These are phyloP conservation scores for Naegleria lovaniensis DNA, from an alignment of 208 protist species.

Conservation along the genomic window DNA sequence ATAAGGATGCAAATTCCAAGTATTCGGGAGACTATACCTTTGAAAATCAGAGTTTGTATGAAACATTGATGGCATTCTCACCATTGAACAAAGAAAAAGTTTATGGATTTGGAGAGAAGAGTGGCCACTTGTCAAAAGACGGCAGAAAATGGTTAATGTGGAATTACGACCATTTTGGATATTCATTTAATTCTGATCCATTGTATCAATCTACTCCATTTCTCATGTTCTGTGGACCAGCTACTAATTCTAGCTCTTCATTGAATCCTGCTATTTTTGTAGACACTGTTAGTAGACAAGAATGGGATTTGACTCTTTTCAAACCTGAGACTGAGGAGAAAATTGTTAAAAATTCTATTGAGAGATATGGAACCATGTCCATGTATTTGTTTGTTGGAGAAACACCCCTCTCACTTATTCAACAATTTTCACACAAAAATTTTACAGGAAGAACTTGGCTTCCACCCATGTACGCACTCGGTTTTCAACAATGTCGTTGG, in stretches of 20 bases:
- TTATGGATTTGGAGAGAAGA: not conserved
- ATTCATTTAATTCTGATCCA: not conserved
- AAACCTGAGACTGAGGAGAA: not conserved
- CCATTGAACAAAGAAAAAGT: not conserved
- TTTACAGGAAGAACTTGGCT: conserved; percentile 58
- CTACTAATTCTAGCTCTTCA: not conserved
- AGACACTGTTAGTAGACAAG: not conserved
- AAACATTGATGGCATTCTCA: not conserved
- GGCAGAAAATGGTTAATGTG: not conserved
- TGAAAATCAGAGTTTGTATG: not conserved
- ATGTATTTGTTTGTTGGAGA: not conserved
- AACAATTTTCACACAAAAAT: not conserved
- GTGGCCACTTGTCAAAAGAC: not conserved
- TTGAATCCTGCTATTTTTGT: not conserved
- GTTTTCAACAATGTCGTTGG: conserved; percentile 55
- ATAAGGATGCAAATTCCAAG: not conserved
- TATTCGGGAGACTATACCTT: not conserved
- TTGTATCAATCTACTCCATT: not conserved
- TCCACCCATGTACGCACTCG: conserved; percentile 54
- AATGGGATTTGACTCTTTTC: not conserved
- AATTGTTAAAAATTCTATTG: not conserved
- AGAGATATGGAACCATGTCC: not conserved
- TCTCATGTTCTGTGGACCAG: not conserved
- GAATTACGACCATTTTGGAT: not conserved
- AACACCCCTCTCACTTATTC: not conserved